These are phyloP conservation scores for Paracorniculantispora psalliotae DNA, from an alignment of 2,329 filamentous ascomycete genomes.

Conservation along the genomic window DNA sequence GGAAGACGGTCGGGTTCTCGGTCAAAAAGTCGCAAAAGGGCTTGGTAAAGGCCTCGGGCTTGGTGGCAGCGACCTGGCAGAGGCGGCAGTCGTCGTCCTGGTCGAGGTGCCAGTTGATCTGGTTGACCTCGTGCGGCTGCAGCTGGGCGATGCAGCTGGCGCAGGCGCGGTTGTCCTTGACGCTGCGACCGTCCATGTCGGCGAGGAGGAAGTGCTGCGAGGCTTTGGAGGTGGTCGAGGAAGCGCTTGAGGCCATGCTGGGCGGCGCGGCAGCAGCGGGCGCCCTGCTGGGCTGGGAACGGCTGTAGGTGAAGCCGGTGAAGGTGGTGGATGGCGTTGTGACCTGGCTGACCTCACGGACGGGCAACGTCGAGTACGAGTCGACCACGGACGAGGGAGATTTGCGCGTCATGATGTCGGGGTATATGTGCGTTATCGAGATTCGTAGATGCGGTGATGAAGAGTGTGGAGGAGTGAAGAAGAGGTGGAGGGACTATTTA, in stretches of 20 bases:
- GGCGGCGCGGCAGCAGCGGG: not conserved
- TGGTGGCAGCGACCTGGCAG: constrained; percentile 34
- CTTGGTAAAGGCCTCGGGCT: constrained; percentile 66
- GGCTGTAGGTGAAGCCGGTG: constrained; percentile 24
- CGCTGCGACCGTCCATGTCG: constrained; percentile 34
- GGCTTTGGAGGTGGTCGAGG: constrained; percentile 3
- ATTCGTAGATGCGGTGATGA: not conserved
- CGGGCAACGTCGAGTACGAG: constrained; percentile 39
- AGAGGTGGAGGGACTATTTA: not conserved
- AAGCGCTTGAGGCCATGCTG: not conserved
- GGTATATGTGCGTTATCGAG: not conserved
- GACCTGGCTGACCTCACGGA: constrained; percentile 35
- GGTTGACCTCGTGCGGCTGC: constrained; percentile 22
- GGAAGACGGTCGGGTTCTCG: constrained; percentile 89
- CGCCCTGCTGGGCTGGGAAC: constrained; percentile 12
- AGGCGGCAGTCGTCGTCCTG: constrained; percentile 28
- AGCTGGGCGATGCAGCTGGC: constrained; percentile 34
- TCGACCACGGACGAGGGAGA: constrained; percentile 38
- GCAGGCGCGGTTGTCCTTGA: constrained; percentile 33
- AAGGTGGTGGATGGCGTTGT: constrained; percentile 23
- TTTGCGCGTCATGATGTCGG: constrained; percentile 38
- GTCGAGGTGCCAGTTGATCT: constrained; percentile 28
- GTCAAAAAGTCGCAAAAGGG: constrained; percentile 86
- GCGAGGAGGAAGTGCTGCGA: constrained; percentile 43
- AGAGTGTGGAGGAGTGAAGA: not conserved